Conservation (phyloP, 2,329 filamentous ascomycete species). For the Claviceps humidiphila region DNA sequence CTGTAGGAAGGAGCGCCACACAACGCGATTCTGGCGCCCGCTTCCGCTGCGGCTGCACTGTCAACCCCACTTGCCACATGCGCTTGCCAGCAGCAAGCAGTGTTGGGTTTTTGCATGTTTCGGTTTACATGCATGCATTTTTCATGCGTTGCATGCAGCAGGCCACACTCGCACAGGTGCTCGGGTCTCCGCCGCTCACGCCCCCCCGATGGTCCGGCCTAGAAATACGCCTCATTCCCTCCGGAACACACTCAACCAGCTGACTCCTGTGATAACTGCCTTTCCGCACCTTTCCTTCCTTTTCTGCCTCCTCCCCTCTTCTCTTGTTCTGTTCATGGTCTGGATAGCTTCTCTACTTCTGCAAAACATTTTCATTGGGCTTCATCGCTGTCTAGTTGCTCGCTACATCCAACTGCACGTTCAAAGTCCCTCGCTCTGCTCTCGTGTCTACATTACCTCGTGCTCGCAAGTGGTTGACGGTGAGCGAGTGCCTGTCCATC, state of each 20-base stretch:
- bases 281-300: not conserved
- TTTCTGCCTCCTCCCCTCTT: not conserved
- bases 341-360: not conserved
- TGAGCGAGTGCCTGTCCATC: not conserved
- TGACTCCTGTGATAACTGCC: not conserved
- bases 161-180: too few relatives aligned
- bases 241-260: not conserved
- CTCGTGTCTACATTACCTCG: not conserved
- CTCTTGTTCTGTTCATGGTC: too few relatives aligned
- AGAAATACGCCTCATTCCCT: conserved; percentile 8
- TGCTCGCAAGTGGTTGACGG: not conserved
- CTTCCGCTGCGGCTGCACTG: not conserved
- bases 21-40: not conserved
- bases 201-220: conserved; percentile 6
- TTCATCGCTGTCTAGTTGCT: not conserved
- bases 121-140: not conserved
- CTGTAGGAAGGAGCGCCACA: too few relatives aligned
- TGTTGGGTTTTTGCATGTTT: not conserved
- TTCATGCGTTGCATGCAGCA: not conserved
- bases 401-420: not conserved
- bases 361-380: not conserved
- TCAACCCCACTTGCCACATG: conserved; percentile 6
- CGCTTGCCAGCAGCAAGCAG: not conserved
- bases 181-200: not conserved
- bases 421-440: not conserved